Percentiles rank a stretch among this genome's conserved stretches.
Evolutionary conservation across 345 rosid species (phyloP).

Genomic region (Eucalyptus marginata): DNA sequence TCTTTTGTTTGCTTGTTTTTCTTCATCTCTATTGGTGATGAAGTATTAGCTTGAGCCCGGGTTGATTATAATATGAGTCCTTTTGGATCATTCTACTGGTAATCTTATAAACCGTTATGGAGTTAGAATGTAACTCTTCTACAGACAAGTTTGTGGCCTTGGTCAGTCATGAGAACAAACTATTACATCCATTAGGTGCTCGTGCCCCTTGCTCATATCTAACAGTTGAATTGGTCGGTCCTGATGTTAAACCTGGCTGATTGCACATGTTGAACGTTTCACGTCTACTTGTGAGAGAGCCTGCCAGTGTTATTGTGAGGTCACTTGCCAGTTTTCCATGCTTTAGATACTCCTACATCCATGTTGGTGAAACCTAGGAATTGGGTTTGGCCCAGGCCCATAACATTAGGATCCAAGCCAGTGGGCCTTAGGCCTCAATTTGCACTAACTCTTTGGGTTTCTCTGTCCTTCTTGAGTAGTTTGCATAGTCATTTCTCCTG

Average conservation of each 20-base stretch:
- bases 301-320: neutral
- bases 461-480: neutral
- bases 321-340: neutral
- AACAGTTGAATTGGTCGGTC: fast-evolving
- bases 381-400: neutral
- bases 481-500: neutral
- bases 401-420: fast-evolving
- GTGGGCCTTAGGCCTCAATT: neutral
- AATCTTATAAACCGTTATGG: neutral
- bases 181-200: neutral
- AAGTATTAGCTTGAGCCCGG: neutral
- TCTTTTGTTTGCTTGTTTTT: neutral
- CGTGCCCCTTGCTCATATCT: neutral
- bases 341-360: neutral
- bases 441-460: fast-evolving
- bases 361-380: neutral
- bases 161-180: neutral
- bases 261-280: neutral
- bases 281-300: neutral
- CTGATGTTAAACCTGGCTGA: neutral
- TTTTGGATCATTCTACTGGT: neutral
- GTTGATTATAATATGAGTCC: neutral
- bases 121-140: neutral
- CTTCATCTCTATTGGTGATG: neutral
- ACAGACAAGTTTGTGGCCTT: fast-evolving